Percentiles rank a stretch among this genome's conserved stretches.
Conservation (phyloP, 2,329 filamentous ascomycete genomes). For the Eutypella sp. region DNA sequence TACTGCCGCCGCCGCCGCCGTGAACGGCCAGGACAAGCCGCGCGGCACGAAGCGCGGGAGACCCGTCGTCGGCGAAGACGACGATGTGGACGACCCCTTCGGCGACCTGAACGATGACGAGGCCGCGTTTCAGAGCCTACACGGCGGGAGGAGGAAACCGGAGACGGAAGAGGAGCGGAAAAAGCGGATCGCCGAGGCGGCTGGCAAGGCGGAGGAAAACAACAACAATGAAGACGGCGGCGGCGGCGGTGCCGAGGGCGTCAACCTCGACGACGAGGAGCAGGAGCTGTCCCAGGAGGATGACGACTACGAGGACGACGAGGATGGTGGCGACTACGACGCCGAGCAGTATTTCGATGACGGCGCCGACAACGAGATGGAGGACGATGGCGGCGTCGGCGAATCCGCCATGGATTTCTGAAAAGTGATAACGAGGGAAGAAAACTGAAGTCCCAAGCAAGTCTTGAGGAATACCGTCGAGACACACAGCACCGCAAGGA, state of each 20-base stretch:
- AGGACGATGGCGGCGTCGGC: conserved; percentile 46
- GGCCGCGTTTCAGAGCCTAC: conserved; percentile 7
- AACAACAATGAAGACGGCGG: conserved; percentile 27
- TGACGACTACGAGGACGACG: conserved; percentile 49
- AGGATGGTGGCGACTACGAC: conserved; percentile 57
- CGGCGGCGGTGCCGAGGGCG: conserved; percentile 30
- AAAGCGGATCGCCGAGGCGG: conserved; percentile 25
- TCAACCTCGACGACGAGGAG: conserved; percentile 40
- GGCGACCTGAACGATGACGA: conserved; percentile 18
- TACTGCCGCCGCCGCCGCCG: too few relatives aligned
- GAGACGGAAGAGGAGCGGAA: conserved; percentile 30
- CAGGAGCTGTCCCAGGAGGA: conserved; percentile 37
- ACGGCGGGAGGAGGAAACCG: conserved; percentile 16
- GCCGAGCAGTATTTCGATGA: conserved; percentile 58
- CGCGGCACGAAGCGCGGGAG: neutral
- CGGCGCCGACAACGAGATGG: conserved; percentile 47
- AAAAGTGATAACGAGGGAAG: too few relatives aligned
- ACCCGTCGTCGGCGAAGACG: too few relatives aligned
- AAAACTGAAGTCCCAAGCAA: too few relatives aligned
- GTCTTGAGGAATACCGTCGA: too few relatives aligned
- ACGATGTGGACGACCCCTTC: conserved; percentile 10
- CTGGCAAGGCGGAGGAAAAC: conserved; percentile 22
- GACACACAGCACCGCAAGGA: too few relatives aligned
- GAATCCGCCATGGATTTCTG: conserved; percentile 24
- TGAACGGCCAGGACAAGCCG: neutral